Evolutionary conservation across 2,329 filamentous ascomycete genomes (phyloP).

Genomic region (Ceratocystis colombiana): DNA sequence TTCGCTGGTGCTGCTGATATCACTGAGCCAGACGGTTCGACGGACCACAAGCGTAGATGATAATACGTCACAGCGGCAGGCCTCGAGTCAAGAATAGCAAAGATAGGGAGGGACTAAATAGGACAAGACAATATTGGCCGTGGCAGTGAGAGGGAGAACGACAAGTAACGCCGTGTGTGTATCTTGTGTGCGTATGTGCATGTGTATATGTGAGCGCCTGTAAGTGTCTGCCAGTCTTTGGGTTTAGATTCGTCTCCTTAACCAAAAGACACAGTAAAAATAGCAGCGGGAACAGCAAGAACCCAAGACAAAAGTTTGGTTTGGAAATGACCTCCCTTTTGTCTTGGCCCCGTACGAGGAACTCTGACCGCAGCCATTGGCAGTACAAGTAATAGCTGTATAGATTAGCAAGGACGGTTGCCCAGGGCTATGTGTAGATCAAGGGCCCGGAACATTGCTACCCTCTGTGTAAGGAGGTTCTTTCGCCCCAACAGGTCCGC

Average conservation of each 20-base stretch:
- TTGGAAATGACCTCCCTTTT: not conserved
- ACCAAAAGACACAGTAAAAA: not conserved
- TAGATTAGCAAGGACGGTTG: not conserved
- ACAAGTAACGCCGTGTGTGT: slow-evolving; percentile 5
- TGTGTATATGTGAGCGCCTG: not conserved
- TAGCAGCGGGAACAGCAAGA: not conserved
- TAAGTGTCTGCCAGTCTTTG: not conserved
- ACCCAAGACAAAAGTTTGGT: not conserved
- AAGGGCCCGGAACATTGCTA: not conserved
- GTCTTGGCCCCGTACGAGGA: not conserved
- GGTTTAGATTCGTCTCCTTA: not conserved
- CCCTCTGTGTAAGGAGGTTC: not conserved
- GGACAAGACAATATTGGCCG: not conserved
- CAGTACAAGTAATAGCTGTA: not conserved
- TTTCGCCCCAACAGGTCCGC: not conserved
- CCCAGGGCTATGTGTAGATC: not conserved
- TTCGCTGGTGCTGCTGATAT: not conserved
- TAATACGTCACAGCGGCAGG: slow-evolving; percentile 5
- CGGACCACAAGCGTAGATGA: not conserved
- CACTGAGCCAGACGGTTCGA: too few relatives aligned
- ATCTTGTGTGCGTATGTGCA: not conserved
- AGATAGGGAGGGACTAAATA: not conserved
- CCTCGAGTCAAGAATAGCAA: slow-evolving; percentile 6
- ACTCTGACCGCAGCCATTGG: not conserved
- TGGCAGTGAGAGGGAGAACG: not conserved